Base-by-base conservation (phyloP, 495 filamentous ascomycete genomes). In the Podospora conica region DNA sequence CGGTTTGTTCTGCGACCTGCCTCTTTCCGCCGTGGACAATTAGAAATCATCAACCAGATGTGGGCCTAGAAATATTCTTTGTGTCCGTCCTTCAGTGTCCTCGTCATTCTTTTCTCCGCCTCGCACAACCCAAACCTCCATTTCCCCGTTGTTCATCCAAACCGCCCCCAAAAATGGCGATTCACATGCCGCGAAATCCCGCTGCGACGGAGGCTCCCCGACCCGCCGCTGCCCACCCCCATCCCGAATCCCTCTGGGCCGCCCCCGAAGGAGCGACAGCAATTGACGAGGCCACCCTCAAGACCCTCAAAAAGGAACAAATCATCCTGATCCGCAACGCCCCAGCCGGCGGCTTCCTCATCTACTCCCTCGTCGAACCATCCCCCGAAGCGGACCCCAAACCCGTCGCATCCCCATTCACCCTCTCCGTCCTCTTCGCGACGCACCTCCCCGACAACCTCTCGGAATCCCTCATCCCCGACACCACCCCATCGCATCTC, bases 281-380 rank as follows among this genome's bases (percentile, higher is more conserved):
- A 58, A 65, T 9, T n/a, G 59, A 40, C 24, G 23, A 0, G 11
- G n/a, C 6, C 40, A 48, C 18, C 40, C 7, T 7, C 40, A 28
- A 29, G 8, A 18, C 53, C n/a, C 15, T 74, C 18, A 76, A 75
- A 20, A 62, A 68, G 48, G 75, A 80, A 33, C 70, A 80, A 55
- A 66, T 83, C 10, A 63, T 82, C 21, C 67, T 75, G 12, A 70
- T 81, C 23, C 63, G 70, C 3, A 68, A 61, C 15, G 61, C 53
- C 1, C 15, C 66, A 0, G 22, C 65, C 1, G 48, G 33, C 9
- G 56, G 61, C 22, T 78, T 78, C 56, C 40, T 75, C 40, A 70
- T 80, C 9, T 78, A 75, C 63, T 74, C 70, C 53, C 73, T 83
- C 23, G 28, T 54, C 23, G 79, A 81, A 63, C 60, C 58, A 29